Percentiles rank a stretch among this genome's conserved stretches.
Evolutionary conservation across 371 early-diverging fungal species (phyloP).

Genomic region (Rhizopus sp.): DNA sequence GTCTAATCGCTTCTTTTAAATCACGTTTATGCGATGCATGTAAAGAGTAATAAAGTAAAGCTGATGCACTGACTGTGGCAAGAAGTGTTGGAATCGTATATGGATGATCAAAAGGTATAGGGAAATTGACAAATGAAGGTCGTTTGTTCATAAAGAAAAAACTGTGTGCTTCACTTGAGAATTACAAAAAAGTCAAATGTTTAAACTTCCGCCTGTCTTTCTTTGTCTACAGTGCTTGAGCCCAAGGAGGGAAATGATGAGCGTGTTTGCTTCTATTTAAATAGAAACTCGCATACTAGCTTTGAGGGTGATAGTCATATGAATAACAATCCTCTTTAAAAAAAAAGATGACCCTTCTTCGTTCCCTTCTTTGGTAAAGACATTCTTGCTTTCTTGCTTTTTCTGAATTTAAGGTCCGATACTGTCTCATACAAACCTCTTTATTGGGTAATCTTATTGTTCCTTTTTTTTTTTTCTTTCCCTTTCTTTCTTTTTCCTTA

Average conservation of each 20-base stretch:
- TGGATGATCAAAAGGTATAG: conserved; percentile 57
- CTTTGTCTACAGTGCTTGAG: no score
- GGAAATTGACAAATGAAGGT: conserved; percentile 49
- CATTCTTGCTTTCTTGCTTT: no score
- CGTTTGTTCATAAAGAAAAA: conserved; percentile 28
- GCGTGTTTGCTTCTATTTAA: no score
- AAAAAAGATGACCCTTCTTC: no score
- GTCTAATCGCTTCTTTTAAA: conserved; percentile 45
- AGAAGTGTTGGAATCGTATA: conserved; percentile 44
- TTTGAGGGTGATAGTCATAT: no score
- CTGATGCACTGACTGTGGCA: conserved; percentile 43
- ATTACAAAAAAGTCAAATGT: not conserved
- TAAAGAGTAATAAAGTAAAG: conserved; percentile 45
- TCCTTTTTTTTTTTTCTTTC: conserved; percentile 3
- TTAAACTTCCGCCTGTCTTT: not conserved
- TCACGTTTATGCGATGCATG: conserved; percentile 43
- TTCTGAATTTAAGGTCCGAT: no score
- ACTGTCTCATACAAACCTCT: no score
- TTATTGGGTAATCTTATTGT: not conserved
- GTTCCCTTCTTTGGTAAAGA: no score
- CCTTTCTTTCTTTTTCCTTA: not conserved
- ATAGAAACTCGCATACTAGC: no score
- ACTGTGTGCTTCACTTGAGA: not conserved
- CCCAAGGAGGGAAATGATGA: no score
- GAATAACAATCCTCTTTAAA: no score